Evolutionary conservation across 768 basidiomycete species (phyloP).

Genomic region (Mrakia frigida): DNA sequence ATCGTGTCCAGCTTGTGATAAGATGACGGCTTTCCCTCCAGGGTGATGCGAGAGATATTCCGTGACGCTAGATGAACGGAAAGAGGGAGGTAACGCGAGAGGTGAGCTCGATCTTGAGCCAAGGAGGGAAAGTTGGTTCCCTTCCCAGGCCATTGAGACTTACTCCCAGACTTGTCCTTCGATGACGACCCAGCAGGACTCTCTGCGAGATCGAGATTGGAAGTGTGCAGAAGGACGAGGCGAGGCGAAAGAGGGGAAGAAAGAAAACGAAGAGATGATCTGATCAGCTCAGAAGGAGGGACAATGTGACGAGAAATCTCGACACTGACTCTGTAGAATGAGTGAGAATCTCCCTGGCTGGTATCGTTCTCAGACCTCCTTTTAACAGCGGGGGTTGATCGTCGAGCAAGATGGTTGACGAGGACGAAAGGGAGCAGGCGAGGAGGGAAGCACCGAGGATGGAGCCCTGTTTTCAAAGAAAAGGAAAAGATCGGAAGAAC

Average conservation of each 20-base stretch:
- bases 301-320: too few species aligned
- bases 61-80: neutral
- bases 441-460: neutral
- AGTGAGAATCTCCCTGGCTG: neutral
- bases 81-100: neutral
- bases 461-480: neutral
- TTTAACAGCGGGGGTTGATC: neutral
- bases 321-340: neutral
- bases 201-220: neutral
- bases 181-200: neutral
- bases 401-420: neutral
- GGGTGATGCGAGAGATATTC: conserved; percentile 28
- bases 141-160: neutral
- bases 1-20: conserved; percentile 18
- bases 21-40: conserved; percentile 22
- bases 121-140: too few species aligned
- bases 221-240: too few species aligned
- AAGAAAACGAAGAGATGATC: too few species aligned
- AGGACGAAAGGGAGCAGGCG: neutral
- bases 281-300: too few species aligned
- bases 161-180: conserved; percentile 6
- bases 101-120: too few species aligned
- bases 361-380: neutral
- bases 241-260: too few species aligned
- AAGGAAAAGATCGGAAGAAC: neutral